Conservation (phyloP, 1,284 basidiomycete genomes). For the Pseudozyma tsukubaensis region DNA sequence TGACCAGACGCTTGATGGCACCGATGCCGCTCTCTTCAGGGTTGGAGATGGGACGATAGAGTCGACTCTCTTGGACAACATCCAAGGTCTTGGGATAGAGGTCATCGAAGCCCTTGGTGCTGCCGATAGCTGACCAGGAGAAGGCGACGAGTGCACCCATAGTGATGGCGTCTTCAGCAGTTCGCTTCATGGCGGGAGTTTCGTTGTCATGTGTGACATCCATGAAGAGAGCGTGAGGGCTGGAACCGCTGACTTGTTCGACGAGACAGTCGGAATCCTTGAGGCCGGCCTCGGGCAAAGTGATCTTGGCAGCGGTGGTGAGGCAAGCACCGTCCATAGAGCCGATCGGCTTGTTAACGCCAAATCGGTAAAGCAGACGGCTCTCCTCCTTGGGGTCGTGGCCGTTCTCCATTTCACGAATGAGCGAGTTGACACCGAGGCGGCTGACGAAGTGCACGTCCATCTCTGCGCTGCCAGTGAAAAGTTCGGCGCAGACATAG, state of each 20-base stretch:
- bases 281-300: constrained; percentile 41
- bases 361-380: constrained; percentile 61
- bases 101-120: constrained; percentile 63
- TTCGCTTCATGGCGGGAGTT: constrained; percentile 62
- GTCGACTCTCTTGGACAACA: constrained; percentile 57
- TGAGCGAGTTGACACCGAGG: constrained; percentile 63
- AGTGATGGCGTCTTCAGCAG: constrained; percentile 62
- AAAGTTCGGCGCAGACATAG: constrained; percentile 95
- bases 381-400: constrained; percentile 65
- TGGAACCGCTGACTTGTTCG: constrained; percentile 55
- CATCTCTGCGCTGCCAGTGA: constrained; percentile 94
- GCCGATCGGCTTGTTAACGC: constrained; percentile 64
- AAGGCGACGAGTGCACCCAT: constrained; percentile 65
- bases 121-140: constrained; percentile 64
- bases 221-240: constrained; percentile 65
- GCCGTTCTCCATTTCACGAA: constrained; percentile 65
- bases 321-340: constrained; percentile 62
- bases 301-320: constrained; percentile 72
- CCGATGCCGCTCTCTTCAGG: constrained; percentile 56
- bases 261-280: constrained; percentile 43
- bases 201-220: constrained; percentile 66
- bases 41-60: constrained; percentile 42
- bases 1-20: constrained; percentile 57
- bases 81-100: constrained; percentile 61
- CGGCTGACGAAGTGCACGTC: constrained; percentile 63